These are phyloP conservation scores for Aspergillus sp. DNA, from an alignment of 2,329 filamentous ascomycete species.

Conservation along the genomic window DNA sequence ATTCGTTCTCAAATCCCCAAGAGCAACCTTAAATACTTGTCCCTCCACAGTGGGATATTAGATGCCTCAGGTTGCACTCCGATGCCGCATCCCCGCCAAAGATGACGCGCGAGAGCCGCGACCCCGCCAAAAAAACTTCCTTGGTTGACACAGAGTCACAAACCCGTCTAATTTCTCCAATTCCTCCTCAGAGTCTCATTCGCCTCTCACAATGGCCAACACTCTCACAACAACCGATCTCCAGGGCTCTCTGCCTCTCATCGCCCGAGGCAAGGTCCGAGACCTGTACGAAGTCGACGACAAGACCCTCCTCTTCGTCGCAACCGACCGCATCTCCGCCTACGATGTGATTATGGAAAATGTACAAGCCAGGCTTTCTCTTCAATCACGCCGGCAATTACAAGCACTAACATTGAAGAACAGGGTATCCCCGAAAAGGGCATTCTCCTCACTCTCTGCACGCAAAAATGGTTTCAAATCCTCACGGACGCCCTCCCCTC, in stretches of 20 bases:
- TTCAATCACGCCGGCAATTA: conserved; percentile 42
- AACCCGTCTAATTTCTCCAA: not conserved
- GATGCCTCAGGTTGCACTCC: not conserved
- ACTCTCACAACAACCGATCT: conserved; percentile 50
- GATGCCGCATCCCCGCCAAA: conserved; percentile 4
- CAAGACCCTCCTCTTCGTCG: conserved; percentile 76
- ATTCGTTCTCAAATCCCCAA: too few relatives aligned
- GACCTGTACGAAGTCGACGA: conserved; percentile 77
- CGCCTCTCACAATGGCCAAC: conserved; percentile 36
- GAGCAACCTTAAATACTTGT: too few relatives aligned
- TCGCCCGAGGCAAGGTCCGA: conserved; percentile 75
- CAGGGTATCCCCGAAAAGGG: conserved; percentile 72
- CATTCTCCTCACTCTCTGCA: conserved; percentile 68
- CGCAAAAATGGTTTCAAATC: conserved; percentile 69
- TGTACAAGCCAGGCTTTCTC: conserved; percentile 54
- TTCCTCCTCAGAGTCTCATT: not conserved
- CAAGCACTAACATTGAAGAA: conserved; percentile 19
- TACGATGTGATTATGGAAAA: conserved; percentile 92
- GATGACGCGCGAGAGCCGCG: not conserved
- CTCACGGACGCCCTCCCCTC: conserved; percentile 60
- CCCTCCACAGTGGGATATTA: not conserved
- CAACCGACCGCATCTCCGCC: conserved; percentile 89
- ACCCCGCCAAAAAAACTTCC: conserved; percentile 17
- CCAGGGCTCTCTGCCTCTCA: conserved; percentile 49
- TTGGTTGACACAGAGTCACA: conserved; percentile 1